phyloP scores from a whole-genome alignment of 345 rosid genomes.

The Excoecaria cochinchinensis region DNA sequence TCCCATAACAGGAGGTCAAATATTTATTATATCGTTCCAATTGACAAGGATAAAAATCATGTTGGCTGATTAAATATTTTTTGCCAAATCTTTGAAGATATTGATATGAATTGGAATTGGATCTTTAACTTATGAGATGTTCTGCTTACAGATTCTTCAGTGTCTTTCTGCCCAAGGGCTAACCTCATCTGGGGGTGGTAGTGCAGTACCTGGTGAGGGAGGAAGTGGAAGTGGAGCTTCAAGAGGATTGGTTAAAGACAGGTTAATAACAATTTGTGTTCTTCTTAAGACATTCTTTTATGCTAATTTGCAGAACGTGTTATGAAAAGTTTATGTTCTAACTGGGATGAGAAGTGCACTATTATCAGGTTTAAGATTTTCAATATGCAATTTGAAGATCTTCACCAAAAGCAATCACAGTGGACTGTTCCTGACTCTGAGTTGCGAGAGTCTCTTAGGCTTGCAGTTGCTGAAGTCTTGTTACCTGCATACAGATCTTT shows the following conservation, averaged over 20 bases:
- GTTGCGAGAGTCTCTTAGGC: conserved; percentile 89
- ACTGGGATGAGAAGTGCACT: conserved; percentile 26
- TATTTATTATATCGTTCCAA: too few species aligned
- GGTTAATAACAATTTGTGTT: conserved; percentile 38
- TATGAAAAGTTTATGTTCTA: not conserved
- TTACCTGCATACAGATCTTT: conserved; percentile 96
- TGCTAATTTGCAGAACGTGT: not conserved
- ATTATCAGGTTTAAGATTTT: conserved; percentile 79
- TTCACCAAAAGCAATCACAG: conserved; percentile 94
- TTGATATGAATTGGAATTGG: not conserved
- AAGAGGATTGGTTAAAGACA: conserved; percentile 81
- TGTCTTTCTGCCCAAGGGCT: conserved; percentile 81
- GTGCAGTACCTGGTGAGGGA: conserved; percentile 57
- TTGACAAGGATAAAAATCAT: not conserved
- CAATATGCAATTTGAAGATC: conserved; percentile 91
- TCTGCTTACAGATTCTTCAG: conserved; percentile 66
- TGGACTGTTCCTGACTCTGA: conserved; percentile 98
- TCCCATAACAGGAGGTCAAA: not conserved
- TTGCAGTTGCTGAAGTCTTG: conserved; percentile 96
- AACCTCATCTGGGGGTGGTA: conserved; percentile 92
- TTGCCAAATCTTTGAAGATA: not conserved
- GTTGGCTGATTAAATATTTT: not conserved
- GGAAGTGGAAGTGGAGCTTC: conserved; percentile 93
- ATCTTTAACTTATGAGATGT: not conserved
- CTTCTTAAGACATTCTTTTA: not conserved